A percentile compares a stretch with the other conserved stretches of the same genome.
Conservation (phyloP, 176 grass and related monocot genomes). For the Pharus latifolius region DNA sequence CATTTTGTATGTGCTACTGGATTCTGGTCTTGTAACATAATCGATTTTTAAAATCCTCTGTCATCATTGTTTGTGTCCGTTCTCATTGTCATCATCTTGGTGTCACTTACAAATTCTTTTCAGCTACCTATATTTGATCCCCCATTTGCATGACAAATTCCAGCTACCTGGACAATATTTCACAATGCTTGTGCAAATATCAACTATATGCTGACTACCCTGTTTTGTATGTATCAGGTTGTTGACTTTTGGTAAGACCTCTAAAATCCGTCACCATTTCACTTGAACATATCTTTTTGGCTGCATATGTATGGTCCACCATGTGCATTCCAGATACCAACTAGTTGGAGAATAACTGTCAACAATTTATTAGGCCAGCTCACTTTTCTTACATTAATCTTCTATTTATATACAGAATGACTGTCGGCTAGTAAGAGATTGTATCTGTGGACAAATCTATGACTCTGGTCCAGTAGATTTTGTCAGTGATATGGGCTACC, state of each 20-base stretch:
- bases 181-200: too few relatives aligned
- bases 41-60: not conserved
- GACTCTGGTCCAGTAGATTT: slow-evolving; percentile 85
- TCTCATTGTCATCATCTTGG: not conserved
- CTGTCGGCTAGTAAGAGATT: slow-evolving; percentile 67
- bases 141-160: too few relatives aligned
- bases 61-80: not conserved
- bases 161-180: too few relatives aligned
- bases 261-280: too few relatives aligned
- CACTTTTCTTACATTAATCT: slow-evolving; percentile 12
- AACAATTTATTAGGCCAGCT: not conserved
- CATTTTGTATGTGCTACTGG: not conserved
- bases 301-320: not conserved
- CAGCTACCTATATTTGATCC: not conserved
- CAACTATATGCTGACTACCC: too few relatives aligned
- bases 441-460: slow-evolving; percentile 80
- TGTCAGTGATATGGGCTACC: slow-evolving; percentile 48
- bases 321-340: not conserved
- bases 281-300: not conserved
- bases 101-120: slow-evolving; percentile 4
- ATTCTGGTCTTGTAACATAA: not conserved
- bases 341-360: not conserved
- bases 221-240: too few relatives aligned
- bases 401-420: slow-evolving; percentile 50
- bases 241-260: too few relatives aligned